Conservation (phyloP, 768 basidiomycete species). For the Boletellus ananas region DNA sequence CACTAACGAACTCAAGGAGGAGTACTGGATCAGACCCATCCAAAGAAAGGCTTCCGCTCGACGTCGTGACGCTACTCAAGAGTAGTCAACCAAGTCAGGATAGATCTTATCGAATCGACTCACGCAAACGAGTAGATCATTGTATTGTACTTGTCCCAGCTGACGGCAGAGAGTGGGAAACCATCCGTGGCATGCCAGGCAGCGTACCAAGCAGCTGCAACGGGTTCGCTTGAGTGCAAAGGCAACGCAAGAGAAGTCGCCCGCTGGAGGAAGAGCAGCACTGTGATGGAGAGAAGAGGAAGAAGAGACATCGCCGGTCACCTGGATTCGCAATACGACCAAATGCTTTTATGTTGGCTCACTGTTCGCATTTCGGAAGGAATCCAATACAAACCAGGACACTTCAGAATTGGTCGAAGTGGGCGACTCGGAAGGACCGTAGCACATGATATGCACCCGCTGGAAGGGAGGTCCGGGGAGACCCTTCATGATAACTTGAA, state of each 20-base stretch:
- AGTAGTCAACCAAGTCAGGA: not conserved
- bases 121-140: constrained; percentile 64
- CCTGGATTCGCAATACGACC: no score
- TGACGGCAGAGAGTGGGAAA: constrained; percentile 51
- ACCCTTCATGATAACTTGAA: no score
- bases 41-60: constrained; percentile 32
- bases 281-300: not conserved
- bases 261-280: not conserved
- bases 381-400: no score
- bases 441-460: no score
- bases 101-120: constrained; percentile 10
- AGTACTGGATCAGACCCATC: constrained; percentile 43
- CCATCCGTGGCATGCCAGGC: constrained; percentile 53
- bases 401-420: no score
- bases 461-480: no score
- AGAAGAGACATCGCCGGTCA: not conserved
- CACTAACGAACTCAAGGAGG: constrained; percentile 54
- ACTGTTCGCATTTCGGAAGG: no score
- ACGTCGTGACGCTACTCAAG: constrained; percentile 31
- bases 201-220: constrained; percentile 61
- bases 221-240: constrained; percentile 2
- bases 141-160: constrained; percentile 66
- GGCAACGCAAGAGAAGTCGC: not conserved
- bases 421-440: no score
- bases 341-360: no score